Percentiles rank a stretch among this genome's conserved stretches.
Conservation (phyloP, 164 flowering plant genomes). For the Brasenia schreberi region DNA sequence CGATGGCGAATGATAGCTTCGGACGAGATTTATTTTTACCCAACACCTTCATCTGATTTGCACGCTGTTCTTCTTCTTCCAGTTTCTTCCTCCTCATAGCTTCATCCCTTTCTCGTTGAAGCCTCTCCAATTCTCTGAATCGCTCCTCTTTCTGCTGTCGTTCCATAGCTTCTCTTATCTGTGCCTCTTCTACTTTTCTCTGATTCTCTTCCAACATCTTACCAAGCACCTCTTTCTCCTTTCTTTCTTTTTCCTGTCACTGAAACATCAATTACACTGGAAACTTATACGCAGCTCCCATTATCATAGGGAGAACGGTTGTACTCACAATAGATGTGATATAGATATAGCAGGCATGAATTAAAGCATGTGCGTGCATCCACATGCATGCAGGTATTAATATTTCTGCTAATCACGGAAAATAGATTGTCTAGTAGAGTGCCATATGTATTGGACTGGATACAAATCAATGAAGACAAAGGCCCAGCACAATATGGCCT, state of each 20-base stretch:
- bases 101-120: constrained; percentile 87
- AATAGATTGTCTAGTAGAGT: no score
- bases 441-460: no score
- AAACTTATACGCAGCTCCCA: no score
- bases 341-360: no score
- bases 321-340: no score
- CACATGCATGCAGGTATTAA: no score
- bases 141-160: constrained; percentile 74
- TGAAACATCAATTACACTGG: no score
- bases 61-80: constrained; percentile 81
- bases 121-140: constrained; percentile 64
- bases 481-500: no score
- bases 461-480: no score
- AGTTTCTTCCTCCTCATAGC: constrained; percentile 75
- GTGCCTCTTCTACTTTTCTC: constrained; percentile 71
- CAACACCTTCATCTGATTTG: constrained; percentile 65
- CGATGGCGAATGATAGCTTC: constrained; percentile 77
- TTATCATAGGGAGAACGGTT: no score
- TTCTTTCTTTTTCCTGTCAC: constrained; percentile 57
- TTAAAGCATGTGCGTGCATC: no score
- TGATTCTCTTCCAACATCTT: constrained; percentile 77
- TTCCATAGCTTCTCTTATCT: constrained; percentile 73
- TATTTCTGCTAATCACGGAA: no score
- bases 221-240: constrained; percentile 78
- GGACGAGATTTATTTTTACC: constrained; percentile 98